Percentiles rank a stretch among this genome's conserved stretches.
phyloP scores from a whole-genome alignment of 108 stramenopile genomes.

The Pseudonitzschia multistriata region DNA sequence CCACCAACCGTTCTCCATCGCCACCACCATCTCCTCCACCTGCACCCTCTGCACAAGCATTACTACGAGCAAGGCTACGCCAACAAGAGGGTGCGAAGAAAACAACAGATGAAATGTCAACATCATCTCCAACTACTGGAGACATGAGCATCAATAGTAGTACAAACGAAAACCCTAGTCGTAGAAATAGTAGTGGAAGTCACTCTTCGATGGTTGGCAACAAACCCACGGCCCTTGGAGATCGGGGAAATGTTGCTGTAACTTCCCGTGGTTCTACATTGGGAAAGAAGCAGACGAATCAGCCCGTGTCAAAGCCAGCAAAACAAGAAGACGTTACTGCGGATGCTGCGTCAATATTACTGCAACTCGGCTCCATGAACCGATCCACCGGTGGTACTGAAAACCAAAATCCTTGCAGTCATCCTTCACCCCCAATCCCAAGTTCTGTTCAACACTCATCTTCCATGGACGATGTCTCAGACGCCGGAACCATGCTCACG shows the following conservation, averaged over 20 bases:
- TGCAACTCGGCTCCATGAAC: slow-evolving; percentile 24
- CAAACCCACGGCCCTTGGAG: slow-evolving; percentile 7
- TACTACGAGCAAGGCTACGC: neutral
- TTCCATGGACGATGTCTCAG: slow-evolving; percentile 22
- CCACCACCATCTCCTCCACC: slow-evolving; percentile 33
- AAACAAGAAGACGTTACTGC: slow-evolving; percentile 9
- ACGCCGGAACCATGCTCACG: slow-evolving; percentile 13
- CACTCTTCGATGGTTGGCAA: neutral
- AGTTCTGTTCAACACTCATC: slow-evolving; percentile 6
- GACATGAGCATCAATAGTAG: neutral
- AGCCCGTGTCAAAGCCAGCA: neutral
- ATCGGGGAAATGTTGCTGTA: slow-evolving; percentile 13
- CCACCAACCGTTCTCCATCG: slow-evolving; percentile 17
- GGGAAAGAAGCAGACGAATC: neutral
- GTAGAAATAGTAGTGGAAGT: slow-evolving; percentile 1
- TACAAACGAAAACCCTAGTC: neutral
- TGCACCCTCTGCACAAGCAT: slow-evolving; percentile 15
- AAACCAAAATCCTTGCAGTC: slow-evolving; percentile 8
- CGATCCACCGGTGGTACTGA: neutral
- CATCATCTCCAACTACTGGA: neutral
- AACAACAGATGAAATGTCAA: neutral
- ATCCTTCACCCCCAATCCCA: neutral
- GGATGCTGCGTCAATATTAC: slow-evolving; percentile 37
- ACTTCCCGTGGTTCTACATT: neutral
- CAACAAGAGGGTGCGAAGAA: neutral